Evolutionary conservation across 495 filamentous ascomycete genomes (phyloP), one percentile per base, ranked within the genome.

Genomic region (Penicillium atrosanguineum): DNA sequence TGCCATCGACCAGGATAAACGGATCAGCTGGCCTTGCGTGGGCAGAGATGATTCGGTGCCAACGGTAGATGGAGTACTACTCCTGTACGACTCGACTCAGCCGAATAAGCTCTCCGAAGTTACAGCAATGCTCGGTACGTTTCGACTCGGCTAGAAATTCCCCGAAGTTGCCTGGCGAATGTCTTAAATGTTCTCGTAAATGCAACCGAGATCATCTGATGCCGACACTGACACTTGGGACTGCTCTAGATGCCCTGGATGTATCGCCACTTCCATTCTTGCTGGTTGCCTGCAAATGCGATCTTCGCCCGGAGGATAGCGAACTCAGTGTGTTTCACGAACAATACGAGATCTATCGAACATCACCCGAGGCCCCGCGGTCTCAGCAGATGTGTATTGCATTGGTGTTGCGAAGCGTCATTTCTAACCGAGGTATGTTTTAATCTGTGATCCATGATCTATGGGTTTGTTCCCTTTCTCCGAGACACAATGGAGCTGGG

Each of bases 231-330:
- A 31, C 39, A 39, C 26, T 39, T 28, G 52, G 52, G 37, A 34
- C 42, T 29, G 18, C 28, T 60, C 38, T 50, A 96, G 91, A 86
- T 69, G 84, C 81, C 9, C 76, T 94, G 54, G 74, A 78, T 47
- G 84, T 83, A 53, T 81, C 84, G 15, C 73, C 77, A 19, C 69
- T 94, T 20, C 90, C 91, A 7, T 84, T 84, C 52, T 72, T 91
- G 40, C 79, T 95, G 43, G 90, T 93, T 31, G 86, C 89, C 46
- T 90, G 85, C 58, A 95, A 95, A 76, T 93, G 87, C 73, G 91
- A 95, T 63, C 76, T 93, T 43, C 83, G 88, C 56, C 60, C 55
- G 20, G 64, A 69, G 19, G 63, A 71, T 45, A 61, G 56, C 44
- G 64, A 78, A 50, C 72, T 82, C 46, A 77, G 78, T 52, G 78